Conservation (phyloP, 2,329 filamentous ascomycete genomes). For the Cladosporium cucumerinum region DNA sequence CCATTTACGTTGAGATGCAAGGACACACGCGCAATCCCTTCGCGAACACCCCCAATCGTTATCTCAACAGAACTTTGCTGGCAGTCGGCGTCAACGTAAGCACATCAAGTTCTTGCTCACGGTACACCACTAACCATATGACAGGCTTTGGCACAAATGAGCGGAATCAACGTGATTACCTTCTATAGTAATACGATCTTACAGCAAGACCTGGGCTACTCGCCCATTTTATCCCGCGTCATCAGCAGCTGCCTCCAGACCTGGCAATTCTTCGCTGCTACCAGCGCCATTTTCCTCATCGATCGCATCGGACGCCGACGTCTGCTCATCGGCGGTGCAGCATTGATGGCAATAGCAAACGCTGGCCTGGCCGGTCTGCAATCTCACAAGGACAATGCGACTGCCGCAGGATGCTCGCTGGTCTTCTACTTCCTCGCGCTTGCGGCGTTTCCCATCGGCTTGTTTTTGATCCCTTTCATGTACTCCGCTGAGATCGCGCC, state of each 20-base stretch:
- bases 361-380: conserved; percentile 25
- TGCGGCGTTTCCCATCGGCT: conserved; percentile 29
- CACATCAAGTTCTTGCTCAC: no score
- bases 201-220: conserved; percentile 23
- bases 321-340: conserved; percentile 29
- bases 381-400: conserved; percentile 21
- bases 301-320: conserved; percentile 31
- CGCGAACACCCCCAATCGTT: conserved; percentile 24
- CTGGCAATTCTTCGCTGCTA: conserved; percentile 30
- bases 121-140: no score
- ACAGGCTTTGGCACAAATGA: conserved; percentile 26
- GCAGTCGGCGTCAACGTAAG: conserved; percentile 39
- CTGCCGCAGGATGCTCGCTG: conserved; percentile 24
- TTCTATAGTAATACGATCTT: conserved; percentile 29
- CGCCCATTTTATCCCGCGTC: conserved; percentile 22
- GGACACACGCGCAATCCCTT: conserved; percentile 27
- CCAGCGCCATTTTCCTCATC: conserved; percentile 28
- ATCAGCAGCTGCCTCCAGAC: conserved; percentile 29
- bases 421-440: conserved; percentile 29
- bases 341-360: conserved; percentile 28
- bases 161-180: conserved; percentile 28
- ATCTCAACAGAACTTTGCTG: conserved; percentile 27
- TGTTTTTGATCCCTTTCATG: conserved; percentile 33
- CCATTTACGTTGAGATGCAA: conserved; percentile 23
- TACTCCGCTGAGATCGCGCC: conserved; percentile 36